phyloP scores from a whole-genome alignment of 1,284 basidiomycete genomes.

The Waitea zeae region DNA sequence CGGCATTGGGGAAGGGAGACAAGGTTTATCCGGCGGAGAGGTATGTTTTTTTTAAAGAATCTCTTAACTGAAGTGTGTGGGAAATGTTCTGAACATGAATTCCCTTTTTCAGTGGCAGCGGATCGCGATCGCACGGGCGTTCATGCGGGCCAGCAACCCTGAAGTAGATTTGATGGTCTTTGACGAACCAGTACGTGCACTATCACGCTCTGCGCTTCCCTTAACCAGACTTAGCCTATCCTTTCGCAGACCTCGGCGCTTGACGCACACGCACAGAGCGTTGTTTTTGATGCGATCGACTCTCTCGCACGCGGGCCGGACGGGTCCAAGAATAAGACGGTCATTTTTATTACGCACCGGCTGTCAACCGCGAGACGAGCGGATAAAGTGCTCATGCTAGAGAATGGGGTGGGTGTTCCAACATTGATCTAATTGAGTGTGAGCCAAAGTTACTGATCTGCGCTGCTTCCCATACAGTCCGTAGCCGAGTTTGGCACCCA shows the following conservation, averaged over 20 bases:
- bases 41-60: no score
- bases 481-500: conserved; percentile 71
- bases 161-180: conserved; percentile 64
- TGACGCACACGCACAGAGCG: conserved; percentile 65
- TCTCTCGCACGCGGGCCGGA: conserved; percentile 34
- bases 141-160: conserved; percentile 62
- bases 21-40: conserved; percentile 66
- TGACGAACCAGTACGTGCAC: conserved; percentile 51
- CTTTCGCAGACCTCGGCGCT: conserved; percentile 55
- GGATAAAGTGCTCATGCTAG: conserved; percentile 76
- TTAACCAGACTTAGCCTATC: no score
- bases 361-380: conserved; percentile 63
- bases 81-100: no score
- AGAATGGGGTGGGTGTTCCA: conserved; percentile 60
- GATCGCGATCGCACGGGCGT: conserved; percentile 66
- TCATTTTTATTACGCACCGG: conserved; percentile 74
- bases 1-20: conserved; percentile 18
- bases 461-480: conserved; percentile 24
- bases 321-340: conserved; percentile 45
- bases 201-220: neutral
- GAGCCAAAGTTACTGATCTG: neutral
- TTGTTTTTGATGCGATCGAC: conserved; percentile 59
- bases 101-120: conserved; percentile 53
- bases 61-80: neutral
- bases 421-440: conserved; percentile 2